Conservation (phyloP, 441 rosid species). For the Erysimum cheiri region DNA sequence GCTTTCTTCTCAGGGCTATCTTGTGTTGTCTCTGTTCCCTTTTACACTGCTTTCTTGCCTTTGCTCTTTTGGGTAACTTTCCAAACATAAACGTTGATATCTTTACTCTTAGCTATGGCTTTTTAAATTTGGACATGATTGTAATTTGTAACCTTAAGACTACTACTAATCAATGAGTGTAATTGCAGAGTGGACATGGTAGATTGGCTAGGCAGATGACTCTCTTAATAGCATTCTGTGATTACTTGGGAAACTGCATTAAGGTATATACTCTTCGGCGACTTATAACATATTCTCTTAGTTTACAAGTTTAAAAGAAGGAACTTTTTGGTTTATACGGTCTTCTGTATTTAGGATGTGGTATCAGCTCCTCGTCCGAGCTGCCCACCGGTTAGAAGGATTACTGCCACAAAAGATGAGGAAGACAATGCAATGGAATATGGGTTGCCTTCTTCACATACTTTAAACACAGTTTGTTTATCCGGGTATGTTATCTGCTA, state of each 20-base stretch:
- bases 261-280: constrained; percentile 56
- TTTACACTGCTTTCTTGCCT: constrained; percentile 96
- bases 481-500: constrained; percentile 65
- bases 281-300: constrained; percentile 8
- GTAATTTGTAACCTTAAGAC: not conserved
- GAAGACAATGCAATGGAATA: constrained; percentile 95
- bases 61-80: constrained; percentile 88
- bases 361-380: constrained; percentile 95
- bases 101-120: constrained; percentile 2
- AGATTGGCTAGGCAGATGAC: constrained; percentile 99
- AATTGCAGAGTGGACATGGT: constrained; percentile 89
- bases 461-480: constrained; percentile 90
- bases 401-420: constrained; percentile 94
- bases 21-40: constrained; percentile 94
- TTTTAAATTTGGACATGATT: constrained; percentile 21
- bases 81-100: not conserved
- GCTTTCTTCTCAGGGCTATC: constrained; percentile 82
- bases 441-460: constrained; percentile 98
- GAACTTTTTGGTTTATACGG: not conserved
- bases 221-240: constrained; percentile 91
- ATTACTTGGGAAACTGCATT: constrained; percentile 81
- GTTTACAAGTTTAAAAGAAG: not conserved
- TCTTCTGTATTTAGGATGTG: constrained; percentile 63
- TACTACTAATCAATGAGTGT: not conserved
- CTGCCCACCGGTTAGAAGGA: constrained; percentile 86